Percentiles rank a stretch among this genome's conserved stretches.
phyloP scores from a whole-genome alignment of 805 yeast species.

The Lipomyces lipofer region DNA sequence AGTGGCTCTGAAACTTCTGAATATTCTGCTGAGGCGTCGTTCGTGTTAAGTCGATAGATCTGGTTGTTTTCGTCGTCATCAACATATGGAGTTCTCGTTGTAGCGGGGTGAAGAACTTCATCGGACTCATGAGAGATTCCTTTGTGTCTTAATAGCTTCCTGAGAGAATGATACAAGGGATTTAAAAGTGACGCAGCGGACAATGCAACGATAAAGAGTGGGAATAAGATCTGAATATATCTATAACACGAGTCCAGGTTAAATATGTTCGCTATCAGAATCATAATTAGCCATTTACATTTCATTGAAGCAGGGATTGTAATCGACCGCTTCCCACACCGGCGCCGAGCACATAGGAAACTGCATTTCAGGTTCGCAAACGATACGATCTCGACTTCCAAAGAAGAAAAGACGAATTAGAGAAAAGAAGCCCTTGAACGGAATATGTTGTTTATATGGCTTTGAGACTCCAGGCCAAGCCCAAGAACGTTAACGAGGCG shows the following conservation, averaged over 20 bases:
- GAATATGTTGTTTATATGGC: too few relatives aligned
- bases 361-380: slow-evolving; percentile 3
- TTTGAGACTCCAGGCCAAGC: too few relatives aligned
- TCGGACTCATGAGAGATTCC: slow-evolving; percentile 4
- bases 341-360: slow-evolving; percentile 3
- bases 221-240: slow-evolving; percentile 13
- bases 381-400: too few relatives aligned
- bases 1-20: neutral
- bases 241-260: slow-evolving; percentile 1
- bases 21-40: slow-evolving; percentile 7
- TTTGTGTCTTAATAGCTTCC: too few relatives aligned
- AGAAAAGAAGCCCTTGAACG: too few relatives aligned
- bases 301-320: slow-evolving; percentile 12
- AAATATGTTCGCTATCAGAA: neutral
- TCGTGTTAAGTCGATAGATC: slow-evolving; percentile 16
- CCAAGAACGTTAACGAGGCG: too few relatives aligned
- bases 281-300: neutral
- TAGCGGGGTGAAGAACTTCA: neutral
- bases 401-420: too few relatives aligned
- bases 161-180: slow-evolving; percentile 7
- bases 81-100: neutral
- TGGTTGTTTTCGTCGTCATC: slow-evolving; percentile 16
- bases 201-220: slow-evolving; percentile 3
- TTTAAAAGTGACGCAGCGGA: slow-evolving; percentile 3
- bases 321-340: slow-evolving; percentile 7